Evolutionary conservation across 1,284 basidiomycete genomes (phyloP).

Genomic region (Volvariella volvacea): DNA sequence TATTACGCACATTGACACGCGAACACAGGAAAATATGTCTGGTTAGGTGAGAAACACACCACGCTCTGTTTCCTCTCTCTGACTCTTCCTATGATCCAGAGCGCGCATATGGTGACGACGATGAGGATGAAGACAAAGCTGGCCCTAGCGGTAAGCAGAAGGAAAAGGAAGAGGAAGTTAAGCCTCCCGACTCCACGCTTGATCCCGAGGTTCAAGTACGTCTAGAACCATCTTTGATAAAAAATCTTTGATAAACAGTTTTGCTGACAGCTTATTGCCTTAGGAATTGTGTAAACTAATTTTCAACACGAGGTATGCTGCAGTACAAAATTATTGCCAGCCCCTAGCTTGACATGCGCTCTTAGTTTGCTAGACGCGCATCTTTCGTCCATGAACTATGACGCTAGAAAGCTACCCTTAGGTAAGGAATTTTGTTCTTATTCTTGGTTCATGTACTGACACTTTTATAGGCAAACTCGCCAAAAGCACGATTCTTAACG

Average conservation of each 20-base stretch:
- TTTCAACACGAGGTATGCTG: conserved; percentile 46
- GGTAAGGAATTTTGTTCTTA: conserved; percentile 29
- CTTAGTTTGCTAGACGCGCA: conserved; percentile 47
- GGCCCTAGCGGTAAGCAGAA: conserved; percentile 23
- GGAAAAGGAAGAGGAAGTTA: conserved; percentile 30
- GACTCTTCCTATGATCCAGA: conserved; percentile 25
- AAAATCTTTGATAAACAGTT: background rate
- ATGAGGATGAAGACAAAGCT: conserved; percentile 26
- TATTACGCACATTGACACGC: background rate
- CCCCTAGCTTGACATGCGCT: conserved; percentile 1
- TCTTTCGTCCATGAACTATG: conserved; percentile 65
- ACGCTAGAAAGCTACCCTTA: conserved; percentile 62
- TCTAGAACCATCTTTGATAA: background rate
- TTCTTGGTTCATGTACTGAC: too few species aligned
- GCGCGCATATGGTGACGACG: conserved; percentile 42
- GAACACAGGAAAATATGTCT: conserved; percentile 51
- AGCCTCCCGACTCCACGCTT: conserved; percentile 42
- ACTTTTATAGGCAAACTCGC: conserved; percentile 41
- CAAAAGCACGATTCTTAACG: conserved; percentile 49
- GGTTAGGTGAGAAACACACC: conserved; percentile 36
- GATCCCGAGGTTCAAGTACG: conserved; percentile 40
- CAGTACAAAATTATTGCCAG: background rate
- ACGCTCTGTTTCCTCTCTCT: background rate
- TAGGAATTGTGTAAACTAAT: conserved; percentile 49
- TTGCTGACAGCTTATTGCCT: background rate